These are phyloP conservation scores for Leccinum truebloodii DNA, from an alignment of 768 basidiomycete genomes.

Conservation along the genomic window DNA sequence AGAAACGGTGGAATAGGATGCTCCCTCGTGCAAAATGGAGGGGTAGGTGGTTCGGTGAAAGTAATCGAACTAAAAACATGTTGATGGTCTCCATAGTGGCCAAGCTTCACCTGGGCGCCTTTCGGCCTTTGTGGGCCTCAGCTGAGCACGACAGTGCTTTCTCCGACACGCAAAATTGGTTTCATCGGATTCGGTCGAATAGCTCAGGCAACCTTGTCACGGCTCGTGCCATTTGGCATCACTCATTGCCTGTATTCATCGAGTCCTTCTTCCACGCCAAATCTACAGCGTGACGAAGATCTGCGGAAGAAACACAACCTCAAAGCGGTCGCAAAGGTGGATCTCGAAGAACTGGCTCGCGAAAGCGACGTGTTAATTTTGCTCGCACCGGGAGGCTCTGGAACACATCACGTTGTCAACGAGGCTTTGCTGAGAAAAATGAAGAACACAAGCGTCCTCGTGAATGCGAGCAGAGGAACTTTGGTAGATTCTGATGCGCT, in stretches of 20 bases:
- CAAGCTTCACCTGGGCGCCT: slow-evolving; percentile 73
- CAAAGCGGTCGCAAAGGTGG: slow-evolving; percentile 52
- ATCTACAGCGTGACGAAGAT: slow-evolving; percentile 39
- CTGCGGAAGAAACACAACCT: slow-evolving; percentile 39
- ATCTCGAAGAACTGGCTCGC: slow-evolving; percentile 65
- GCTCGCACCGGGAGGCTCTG: slow-evolving; percentile 71
- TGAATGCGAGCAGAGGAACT: slow-evolving; percentile 85
- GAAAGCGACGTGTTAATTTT: slow-evolving; percentile 86
- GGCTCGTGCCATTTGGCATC: slow-evolving; percentile 83
- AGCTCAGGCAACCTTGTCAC: slow-evolving; percentile 76
- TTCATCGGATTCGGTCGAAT: slow-evolving; percentile 97
- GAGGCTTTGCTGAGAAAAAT: slow-evolving; percentile 74
- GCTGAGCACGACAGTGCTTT: slow-evolving; percentile 52
- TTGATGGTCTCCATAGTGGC: slow-evolving; percentile 59
- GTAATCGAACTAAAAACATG: neutral
- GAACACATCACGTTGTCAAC: slow-evolving; percentile 73
- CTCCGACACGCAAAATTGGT: slow-evolving; percentile 68
- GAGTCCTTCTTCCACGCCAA: slow-evolving; percentile 52
- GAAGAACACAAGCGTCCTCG: slow-evolving; percentile 81
- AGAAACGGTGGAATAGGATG: slow-evolving; percentile 72
- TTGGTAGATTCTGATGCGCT: slow-evolving; percentile 91
- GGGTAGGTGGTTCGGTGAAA: slow-evolving; percentile 43
- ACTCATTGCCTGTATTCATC: slow-evolving; percentile 69
- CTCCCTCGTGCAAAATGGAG: slow-evolving; percentile 64
- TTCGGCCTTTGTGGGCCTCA: slow-evolving; percentile 86